Base-by-base conservation (phyloP, 2,329 filamentous ascomycete species). In the Metarhizium humberi region DNA sequence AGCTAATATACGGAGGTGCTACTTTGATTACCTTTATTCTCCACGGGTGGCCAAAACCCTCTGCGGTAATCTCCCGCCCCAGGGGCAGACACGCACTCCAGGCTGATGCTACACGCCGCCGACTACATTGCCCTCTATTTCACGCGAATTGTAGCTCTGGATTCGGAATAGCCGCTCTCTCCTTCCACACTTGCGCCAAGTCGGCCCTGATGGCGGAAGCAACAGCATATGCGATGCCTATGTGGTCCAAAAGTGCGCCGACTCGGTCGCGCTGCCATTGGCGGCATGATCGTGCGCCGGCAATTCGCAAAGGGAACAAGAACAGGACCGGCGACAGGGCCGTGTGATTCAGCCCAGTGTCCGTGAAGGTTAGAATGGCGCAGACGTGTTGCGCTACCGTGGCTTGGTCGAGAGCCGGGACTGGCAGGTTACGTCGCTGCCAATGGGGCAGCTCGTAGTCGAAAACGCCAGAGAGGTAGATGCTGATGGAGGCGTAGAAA, bases 391-490 rank as follows among this genome's bases (percentile, higher is more conserved):
- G 48, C 20, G 7, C n/a, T 25, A 55, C 16, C 14, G 32, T 30
- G 13, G 14, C 7, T 30, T 34, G 40, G 32, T 51, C 42, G 20
- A 55, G 49, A 14, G 34, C 40, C n/a, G 53, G 42, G 14, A 52
- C 49, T 7, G 29, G 5, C 8, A 36, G 16, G 47, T 50, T 38
- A 45, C 65, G 57, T 0, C 46, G 48, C 0, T 62, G 56, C 70
- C 70, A 72, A 18, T 64, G 59, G 7, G 50, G 25, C 2, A 67
- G 61, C 10, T 71, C 67, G 14, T 71, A 71, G 56, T 71, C 70
- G 36, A 69, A 72, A 2, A 67, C 62, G 0, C 69, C 70, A 0
- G 70, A 72, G 4, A 72, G 62, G 38, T 71, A 71, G 6, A 71
- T 69, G 49, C 69, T 70, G 2, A 64, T 68, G 5, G 70, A 67